Conservation (phyloP, 106 monocot genomes). For the Apostasia ramifera region DNA sequence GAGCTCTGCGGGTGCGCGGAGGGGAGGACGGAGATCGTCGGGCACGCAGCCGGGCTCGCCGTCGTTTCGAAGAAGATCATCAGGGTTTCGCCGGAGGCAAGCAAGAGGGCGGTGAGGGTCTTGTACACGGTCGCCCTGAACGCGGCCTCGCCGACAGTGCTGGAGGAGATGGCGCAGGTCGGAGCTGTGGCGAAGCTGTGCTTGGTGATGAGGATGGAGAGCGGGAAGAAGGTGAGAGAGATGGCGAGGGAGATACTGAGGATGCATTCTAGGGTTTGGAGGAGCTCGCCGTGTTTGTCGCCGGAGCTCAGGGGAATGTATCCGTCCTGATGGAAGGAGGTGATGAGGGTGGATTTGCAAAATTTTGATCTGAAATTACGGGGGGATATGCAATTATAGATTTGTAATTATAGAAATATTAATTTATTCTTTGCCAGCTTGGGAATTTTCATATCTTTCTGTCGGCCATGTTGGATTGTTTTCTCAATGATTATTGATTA, state of each 20-base stretch:
- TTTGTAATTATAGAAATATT: too few species aligned
- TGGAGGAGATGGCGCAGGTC: constrained; percentile 52
- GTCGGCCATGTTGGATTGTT: too few species aligned
- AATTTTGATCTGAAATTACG: too few species aligned
- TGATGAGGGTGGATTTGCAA: too few species aligned
- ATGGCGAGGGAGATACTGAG: constrained; percentile 53
- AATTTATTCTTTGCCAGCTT: too few species aligned
- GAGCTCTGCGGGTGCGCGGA: constrained; percentile 42
- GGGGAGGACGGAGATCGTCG: constrained; percentile 26
- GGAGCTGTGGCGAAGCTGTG: constrained; percentile 56
- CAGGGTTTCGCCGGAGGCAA: constrained; percentile 26
- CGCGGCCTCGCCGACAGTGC: constrained; percentile 23
- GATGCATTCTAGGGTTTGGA: constrained; percentile 61
- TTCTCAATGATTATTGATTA: too few species aligned
- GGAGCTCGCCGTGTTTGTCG: constrained; percentile 43
- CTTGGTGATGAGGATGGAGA: constrained; percentile 27
- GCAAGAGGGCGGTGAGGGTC: constrained; percentile 30
- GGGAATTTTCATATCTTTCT: too few species aligned
- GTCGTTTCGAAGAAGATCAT: constrained; percentile 24
- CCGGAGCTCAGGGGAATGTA: constrained; percentile 23
- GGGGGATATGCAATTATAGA: too few species aligned
- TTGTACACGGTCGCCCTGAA: constrained; percentile 25
- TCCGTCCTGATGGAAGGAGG: neutral
- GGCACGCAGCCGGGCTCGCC: constrained; percentile 38
- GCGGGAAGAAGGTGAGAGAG: constrained; percentile 36